phyloP scores from a whole-genome alignment of 306 rosid species.

The Quercus glauca region DNA sequence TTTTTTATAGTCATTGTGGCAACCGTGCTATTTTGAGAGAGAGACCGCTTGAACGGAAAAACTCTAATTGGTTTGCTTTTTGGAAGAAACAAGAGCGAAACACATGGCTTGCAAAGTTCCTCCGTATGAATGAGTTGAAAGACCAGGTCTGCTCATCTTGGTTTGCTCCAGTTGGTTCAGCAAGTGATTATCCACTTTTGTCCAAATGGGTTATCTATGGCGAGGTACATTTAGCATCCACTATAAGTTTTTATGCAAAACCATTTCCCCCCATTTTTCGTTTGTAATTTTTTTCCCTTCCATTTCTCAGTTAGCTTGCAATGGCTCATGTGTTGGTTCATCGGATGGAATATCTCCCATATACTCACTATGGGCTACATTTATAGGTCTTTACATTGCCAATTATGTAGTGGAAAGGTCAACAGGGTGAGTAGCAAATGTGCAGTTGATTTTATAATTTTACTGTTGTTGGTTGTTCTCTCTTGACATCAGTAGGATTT shows the following conservation, averaged over 20 bases:
- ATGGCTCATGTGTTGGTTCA: conserved; percentile 78
- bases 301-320: conserved; percentile 77
- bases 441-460: conserved; percentile 9
- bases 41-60: conserved; percentile 45
- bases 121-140: conserved; percentile 79
- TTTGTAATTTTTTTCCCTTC: conserved; percentile 14
- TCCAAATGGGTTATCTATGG: conserved; percentile 98
- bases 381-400: conserved; percentile 95
- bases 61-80: conserved; percentile 63
- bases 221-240: conserved; percentile 55
- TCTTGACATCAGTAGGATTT: neutral
- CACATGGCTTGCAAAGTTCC: conserved; percentile 78
- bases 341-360: conserved; percentile 93
- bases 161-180: conserved; percentile 99
- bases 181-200: conserved; percentile 94
- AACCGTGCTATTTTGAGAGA: conserved; percentile 79
- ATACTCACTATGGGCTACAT: conserved; percentile 96
- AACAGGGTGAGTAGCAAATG: conserved; percentile 74
- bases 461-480: conserved; percentile 8
- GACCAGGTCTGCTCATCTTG: conserved; percentile 96
- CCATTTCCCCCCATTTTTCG: neutral
- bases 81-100: conserved; percentile 81
- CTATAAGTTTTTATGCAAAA: conserved; percentile 6
- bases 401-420: conserved; percentile 96
- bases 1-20: conserved; percentile 97